Percentiles rank a stretch among this genome's conserved stretches.
phyloP scores from a whole-genome alignment of 371 early-diverging fungal species.

The Circinella umbellata region DNA sequence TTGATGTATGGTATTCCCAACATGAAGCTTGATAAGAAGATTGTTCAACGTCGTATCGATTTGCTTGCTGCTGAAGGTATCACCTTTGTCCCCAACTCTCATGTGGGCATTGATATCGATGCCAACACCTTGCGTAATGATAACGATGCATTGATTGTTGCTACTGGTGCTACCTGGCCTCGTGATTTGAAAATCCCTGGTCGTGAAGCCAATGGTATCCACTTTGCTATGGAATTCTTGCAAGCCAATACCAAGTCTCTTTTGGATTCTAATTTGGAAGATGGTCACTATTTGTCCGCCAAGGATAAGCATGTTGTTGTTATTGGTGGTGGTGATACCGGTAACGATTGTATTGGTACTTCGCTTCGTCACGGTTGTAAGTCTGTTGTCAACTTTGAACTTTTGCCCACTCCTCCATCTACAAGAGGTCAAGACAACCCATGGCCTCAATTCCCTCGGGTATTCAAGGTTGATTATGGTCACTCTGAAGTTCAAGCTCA shows the following conservation, averaged over 20 bases:
- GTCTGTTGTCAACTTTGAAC: slow-evolving; percentile 94
- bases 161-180: slow-evolving; percentile 97
- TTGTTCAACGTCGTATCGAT: slow-evolving; percentile 93
- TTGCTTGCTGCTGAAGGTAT: slow-evolving; percentile 93
- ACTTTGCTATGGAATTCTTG: slow-evolving; percentile 98
- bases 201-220: slow-evolving; percentile 86
- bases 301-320: slow-evolving; percentile 94
- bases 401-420: slow-evolving; percentile 89
- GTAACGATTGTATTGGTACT: slow-evolving; percentile 96
- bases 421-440: slow-evolving; percentile 89
- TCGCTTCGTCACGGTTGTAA: slow-evolving; percentile 92
- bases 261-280: slow-evolving; percentile 74
- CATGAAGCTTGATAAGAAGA: slow-evolving; percentile 97
- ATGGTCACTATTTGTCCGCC: slow-evolving; percentile 81
- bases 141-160: slow-evolving; percentile 87
- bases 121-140: slow-evolving; percentile 63
- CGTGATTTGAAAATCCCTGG: slow-evolving; percentile 91
- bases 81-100: slow-evolving; percentile 80
- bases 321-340: slow-evolving; percentile 98
- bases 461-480: slow-evolving; percentile 95
- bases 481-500: slow-evolving; percentile 90
- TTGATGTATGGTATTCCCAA: slow-evolving; percentile 99
- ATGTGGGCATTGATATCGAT: slow-evolving; percentile 86
- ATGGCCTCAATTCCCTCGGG: slow-evolving; percentile 96
- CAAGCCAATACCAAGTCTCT: slow-evolving; percentile 88